Evolutionary conservation across 768 basidiomycete species (phyloP).

Genomic region (Coprinopsis marcescibilis): DNA sequence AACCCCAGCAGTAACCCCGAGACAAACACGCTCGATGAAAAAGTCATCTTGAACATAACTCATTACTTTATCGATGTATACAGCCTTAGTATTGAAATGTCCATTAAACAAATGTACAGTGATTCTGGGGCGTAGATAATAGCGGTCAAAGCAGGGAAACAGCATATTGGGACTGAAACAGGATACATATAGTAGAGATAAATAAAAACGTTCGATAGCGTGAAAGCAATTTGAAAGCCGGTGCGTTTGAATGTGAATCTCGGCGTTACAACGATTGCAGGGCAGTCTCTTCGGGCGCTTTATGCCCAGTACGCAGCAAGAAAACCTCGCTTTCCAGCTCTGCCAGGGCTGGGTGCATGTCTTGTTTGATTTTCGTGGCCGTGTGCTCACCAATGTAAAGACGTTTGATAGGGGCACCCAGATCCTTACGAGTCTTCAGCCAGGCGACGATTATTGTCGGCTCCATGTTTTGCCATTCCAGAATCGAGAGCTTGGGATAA

Average conservation of each 20-base stretch:
- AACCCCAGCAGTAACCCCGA: not conserved
- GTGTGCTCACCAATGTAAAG: conserved; percentile 37
- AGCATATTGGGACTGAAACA: too few species aligned
- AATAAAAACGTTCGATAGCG: not conserved
- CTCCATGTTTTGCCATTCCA: conserved; percentile 41
- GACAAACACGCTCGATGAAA: not conserved
- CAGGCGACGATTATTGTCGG: conserved; percentile 28
- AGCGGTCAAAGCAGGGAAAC: too few species aligned
- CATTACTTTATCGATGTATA: too few species aligned
- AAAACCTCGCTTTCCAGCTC: conserved; percentile 3
- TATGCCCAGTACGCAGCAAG: conserved; percentile 30
- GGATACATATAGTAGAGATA: too few species aligned
- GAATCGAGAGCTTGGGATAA: conserved; percentile 37
- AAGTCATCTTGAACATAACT: too few species aligned
- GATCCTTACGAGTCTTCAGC: conserved; percentile 26
- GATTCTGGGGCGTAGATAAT: too few species aligned
- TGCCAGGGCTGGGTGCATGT: conserved; percentile 12
- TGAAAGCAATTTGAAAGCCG: not conserved
- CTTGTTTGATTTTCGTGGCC: conserved; percentile 17
- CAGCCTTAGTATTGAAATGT: too few species aligned
- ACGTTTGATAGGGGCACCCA: conserved; percentile 43
- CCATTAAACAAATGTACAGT: too few species aligned
- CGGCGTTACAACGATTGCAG: too few species aligned
- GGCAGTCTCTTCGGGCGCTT: conserved; percentile 41
- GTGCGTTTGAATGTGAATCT: not conserved